Conservation (phyloP, 352 stramenopile genomes). For the Globisporangium perplexum region DNA sequence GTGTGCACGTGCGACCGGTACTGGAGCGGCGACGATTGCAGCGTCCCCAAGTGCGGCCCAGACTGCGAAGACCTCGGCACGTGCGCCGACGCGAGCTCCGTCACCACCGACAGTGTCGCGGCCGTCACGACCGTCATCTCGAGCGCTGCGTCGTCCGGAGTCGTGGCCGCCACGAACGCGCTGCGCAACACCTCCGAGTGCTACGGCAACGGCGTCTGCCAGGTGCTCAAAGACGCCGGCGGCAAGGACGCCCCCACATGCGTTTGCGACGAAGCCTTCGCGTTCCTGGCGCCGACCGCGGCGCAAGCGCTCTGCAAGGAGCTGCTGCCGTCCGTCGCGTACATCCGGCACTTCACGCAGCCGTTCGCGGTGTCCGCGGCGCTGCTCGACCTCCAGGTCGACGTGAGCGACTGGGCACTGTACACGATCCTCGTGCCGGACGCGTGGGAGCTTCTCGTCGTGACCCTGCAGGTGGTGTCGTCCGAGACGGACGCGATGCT, state of each 20-base stretch:
- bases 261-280: conserved; percentile 60
- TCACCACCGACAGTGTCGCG: neutral
- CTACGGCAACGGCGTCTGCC: conserved; percentile 68
- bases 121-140: conserved; percentile 11
- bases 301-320: conserved; percentile 56
- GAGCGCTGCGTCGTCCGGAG: conserved; percentile 2
- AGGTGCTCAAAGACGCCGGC: conserved; percentile 12
- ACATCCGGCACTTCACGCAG: conserved; percentile 43
- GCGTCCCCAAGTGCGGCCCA: conserved; percentile 57
- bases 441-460: conserved; percentile 54
- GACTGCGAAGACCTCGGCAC: conserved; percentile 62
- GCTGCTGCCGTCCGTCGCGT: conserved; percentile 49
- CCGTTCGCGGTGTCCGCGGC: conserved; percentile 37
- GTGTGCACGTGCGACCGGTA: conserved; percentile 70
- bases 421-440: conserved; percentile 56
- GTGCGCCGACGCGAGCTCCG: conserved; percentile 14
- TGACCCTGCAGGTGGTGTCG: conserved; percentile 27
- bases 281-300: conserved; percentile 33
- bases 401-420: conserved; percentile 46
- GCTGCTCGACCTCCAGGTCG: conserved; percentile 37
- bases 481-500: conserved; percentile 64
- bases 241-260: conserved; percentile 32
- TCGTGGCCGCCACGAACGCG: conserved; percentile 15
- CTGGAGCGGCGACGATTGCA: conserved; percentile 74
- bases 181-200: conserved; percentile 62